phyloP scores from a whole-genome alignment of 2,329 filamentous ascomycete species.

The Alternaria triticimaculans region DNA sequence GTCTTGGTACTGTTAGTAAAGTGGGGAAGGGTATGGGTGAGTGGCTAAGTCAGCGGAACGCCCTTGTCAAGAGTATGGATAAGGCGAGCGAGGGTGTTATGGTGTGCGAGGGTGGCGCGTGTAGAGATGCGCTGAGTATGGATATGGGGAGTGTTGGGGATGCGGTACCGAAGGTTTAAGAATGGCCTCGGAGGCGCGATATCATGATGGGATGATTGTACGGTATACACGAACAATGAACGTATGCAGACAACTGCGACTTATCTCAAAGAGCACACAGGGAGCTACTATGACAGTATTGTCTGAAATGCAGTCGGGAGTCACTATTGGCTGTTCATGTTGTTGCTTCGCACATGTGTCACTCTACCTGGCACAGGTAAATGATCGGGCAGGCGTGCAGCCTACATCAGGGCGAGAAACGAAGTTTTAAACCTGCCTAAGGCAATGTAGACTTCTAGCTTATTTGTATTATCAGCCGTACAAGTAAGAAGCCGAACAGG shows the following conservation, averaged over 20 bases:
- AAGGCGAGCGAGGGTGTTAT: slow-evolving; percentile 45
- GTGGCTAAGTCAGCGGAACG: slow-evolving; percentile 62
- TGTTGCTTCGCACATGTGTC: not conserved
- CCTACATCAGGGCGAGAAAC: not conserved
- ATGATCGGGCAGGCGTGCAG: not conserved
- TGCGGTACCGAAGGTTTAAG: slow-evolving; percentile 18
- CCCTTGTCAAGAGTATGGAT: slow-evolving; percentile 53
- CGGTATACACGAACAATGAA: not conserved
- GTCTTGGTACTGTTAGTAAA: slow-evolving; percentile 42
- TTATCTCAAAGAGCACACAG: not conserved
- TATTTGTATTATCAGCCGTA: not conserved
- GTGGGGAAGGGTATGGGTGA: slow-evolving; percentile 42
- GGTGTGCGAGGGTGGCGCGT: slow-evolving; percentile 50
- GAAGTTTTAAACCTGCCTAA: not conserved
- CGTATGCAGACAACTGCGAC: not conserved
- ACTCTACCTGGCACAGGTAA: not conserved
- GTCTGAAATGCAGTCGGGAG: not conserved
- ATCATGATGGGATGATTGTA: not conserved
- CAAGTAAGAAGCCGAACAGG: not conserved
- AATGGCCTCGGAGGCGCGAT: not conserved
- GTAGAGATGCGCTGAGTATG: slow-evolving; percentile 51
- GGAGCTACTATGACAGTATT: not conserved
- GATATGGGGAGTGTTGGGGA: slow-evolving; percentile 39
- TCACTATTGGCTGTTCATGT: not conserved
- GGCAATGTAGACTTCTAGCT: not conserved